Conservation (phyloP, 768 basidiomycete genomes). For the Phanerochaete sordida region DNA sequence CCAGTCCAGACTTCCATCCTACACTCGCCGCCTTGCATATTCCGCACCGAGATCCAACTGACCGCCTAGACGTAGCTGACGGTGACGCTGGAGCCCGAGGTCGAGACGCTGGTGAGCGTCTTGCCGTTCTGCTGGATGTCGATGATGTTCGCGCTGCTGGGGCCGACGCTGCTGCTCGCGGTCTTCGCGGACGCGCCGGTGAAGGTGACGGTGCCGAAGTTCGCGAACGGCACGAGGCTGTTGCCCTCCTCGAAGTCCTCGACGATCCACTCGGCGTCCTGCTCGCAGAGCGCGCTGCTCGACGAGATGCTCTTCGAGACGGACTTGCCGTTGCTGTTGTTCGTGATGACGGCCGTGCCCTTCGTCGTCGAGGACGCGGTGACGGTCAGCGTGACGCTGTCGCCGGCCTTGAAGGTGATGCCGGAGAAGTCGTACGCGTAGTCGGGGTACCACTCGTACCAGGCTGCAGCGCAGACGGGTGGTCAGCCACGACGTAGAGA, state of each 20-base stretch:
- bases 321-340: constrained; percentile 17
- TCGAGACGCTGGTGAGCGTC: constrained; percentile 28
- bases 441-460: constrained; percentile 29
- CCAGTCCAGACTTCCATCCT: too few relatives aligned
- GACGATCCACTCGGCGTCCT: constrained; percentile 32
- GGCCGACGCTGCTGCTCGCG: constrained; percentile 19
- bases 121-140: constrained; percentile 30
- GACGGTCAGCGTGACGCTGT: constrained; percentile 1
- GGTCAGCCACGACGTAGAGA: too few relatives aligned
- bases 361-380: constrained; percentile 6
- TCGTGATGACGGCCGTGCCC: constrained; percentile 21
- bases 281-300: constrained; percentile 16
- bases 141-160: constrained; percentile 24
- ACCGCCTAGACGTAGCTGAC: constrained; percentile 22
- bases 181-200: constrained; percentile 25
- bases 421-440: constrained; percentile 24
- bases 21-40: too few relatives aligned
- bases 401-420: constrained; percentile 14
- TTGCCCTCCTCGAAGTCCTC: constrained; percentile 7
- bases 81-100: constrained; percentile 20
- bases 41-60: too few relatives aligned
- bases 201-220: constrained; percentile 31
- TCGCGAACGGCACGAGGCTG: constrained; percentile 28
- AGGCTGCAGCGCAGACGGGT: too few relatives aligned
- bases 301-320: constrained; percentile 24